These are phyloP conservation scores for Ogataea siamensis DNA, from an alignment of 805 yeast species.

Conservation along the genomic window DNA sequence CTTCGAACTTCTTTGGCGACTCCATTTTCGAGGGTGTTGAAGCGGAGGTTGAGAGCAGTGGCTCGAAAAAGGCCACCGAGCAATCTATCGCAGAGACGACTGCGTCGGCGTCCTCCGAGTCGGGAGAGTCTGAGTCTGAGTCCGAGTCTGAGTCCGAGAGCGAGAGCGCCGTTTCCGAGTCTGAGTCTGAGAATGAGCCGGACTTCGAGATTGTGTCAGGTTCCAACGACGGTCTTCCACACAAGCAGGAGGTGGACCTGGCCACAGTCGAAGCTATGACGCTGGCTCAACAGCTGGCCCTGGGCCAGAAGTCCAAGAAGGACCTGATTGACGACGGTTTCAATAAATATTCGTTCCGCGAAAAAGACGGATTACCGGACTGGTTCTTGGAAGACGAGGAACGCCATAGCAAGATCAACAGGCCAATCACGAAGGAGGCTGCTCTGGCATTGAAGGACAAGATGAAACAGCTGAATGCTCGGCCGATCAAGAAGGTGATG, in stretches of 20 bases:
- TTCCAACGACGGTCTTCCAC: slow-evolving; percentile 40
- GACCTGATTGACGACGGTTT: slow-evolving; percentile 91
- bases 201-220: slow-evolving; percentile 33
- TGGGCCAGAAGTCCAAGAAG: slow-evolving; percentile 81
- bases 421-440: slow-evolving; percentile 96
- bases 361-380: slow-evolving; percentile 85
- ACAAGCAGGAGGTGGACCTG: slow-evolving; percentile 67
- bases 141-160: slow-evolving; percentile 13
- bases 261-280: slow-evolving; percentile 98
- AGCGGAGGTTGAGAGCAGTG: slow-evolving; percentile 32
- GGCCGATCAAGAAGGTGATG: slow-evolving; percentile 98
- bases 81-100: slow-evolving; percentile 10
- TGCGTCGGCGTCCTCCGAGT: slow-evolving; percentile 14
- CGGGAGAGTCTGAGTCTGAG: slow-evolving; percentile 2
- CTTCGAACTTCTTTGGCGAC: slow-evolving; percentile 46
- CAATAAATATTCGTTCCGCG: slow-evolving; percentile 89
- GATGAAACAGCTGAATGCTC: slow-evolving; percentile 80
- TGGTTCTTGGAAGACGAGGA: slow-evolving; percentile 96
- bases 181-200: slow-evolving; percentile 33
- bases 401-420: slow-evolving; percentile 76
- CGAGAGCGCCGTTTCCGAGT: too few species aligned
- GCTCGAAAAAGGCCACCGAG: slow-evolving; percentile 6
- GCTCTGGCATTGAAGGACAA: slow-evolving; percentile 74
- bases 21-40: slow-evolving; percentile 51
- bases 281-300: slow-evolving; percentile 90